Base-by-base conservation (phyloP, 2,329 filamentous ascomycete genomes). In the Paracoccidioides lutzii region DNA sequence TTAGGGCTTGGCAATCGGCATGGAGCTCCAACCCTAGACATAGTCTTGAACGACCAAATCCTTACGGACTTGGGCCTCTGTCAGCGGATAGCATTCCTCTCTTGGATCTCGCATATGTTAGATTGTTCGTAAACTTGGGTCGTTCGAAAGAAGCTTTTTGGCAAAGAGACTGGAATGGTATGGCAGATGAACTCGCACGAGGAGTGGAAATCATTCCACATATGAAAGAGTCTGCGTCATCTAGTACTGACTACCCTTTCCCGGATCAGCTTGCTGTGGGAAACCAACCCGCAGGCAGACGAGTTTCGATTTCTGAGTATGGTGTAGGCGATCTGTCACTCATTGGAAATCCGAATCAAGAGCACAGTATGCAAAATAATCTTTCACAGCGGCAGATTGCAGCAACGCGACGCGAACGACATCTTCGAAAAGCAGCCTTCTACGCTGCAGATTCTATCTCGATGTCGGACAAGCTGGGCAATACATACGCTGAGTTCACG, bases 91-190 rank as follows among this genome's bases (percentile, higher is more conserved):
- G 90, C 57, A 91, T 97, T 60, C 91, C 91, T 1, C 76, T 97
- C 3, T 75, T 97, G 46, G 91, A 97, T 64, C 77, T 97, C 43
- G 91, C 93, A 0, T 96, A 96, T 65, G 87, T 97, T 9, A 82
- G 90, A 49, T 76, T 98, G 0, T 96, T 93, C 71, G 89, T 97
- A 43, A 94, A 96, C 63, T 80, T 97, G n/a, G 88, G 88, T 1
- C 81, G 88, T 35, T 88, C 89, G 6, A 96, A 95, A 68, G 90
- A 96, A 68, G 88, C 87, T 59, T 90, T 96, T 65, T 96, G 90
- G 89, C 85, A 91, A 64, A 82, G 90, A 9, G 90, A 98, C 67
- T 97, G 89, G 78, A 88, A 95, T 60, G 87, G 85, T 4, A 88
- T 97, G 82, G 86, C 88, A 0, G 84, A 93, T 56, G 91, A 96